Percentiles rank a stretch among this genome's conserved stretches.
phyloP scores from a whole-genome alignment of 495 filamentous ascomycete species.

The Lichina pygmaea region DNA sequence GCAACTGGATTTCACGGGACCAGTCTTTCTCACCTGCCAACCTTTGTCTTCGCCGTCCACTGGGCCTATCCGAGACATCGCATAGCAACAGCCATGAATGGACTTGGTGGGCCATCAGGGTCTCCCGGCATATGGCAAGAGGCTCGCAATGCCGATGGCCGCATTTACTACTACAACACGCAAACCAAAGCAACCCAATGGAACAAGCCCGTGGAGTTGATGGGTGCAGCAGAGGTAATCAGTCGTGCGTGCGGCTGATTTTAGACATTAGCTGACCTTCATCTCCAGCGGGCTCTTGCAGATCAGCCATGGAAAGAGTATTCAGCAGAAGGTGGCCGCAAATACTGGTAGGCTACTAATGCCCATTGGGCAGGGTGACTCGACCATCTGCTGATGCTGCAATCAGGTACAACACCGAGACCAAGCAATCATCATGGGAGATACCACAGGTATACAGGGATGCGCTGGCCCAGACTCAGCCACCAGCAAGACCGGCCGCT shows the following conservation, averaged over 20 bases:
- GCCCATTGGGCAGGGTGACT: not conserved
- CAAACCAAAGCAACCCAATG: slow-evolving; percentile 76
- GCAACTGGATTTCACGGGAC: no score
- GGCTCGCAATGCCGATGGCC: slow-evolving; percentile 56
- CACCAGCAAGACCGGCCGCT: slow-evolving; percentile 19
- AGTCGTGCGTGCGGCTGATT: not conserved
- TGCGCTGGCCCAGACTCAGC: slow-evolving; percentile 30
- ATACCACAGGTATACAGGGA: slow-evolving; percentile 69
- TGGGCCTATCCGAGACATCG: not conserved
- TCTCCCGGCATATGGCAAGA: slow-evolving; percentile 48
- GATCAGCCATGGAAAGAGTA: slow-evolving; percentile 87
- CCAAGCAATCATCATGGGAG: slow-evolving; percentile 80
- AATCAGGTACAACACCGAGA: slow-evolving; percentile 46
- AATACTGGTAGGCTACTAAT: slow-evolving; percentile 42
- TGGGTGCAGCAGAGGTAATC: slow-evolving; percentile 64
- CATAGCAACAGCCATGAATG: slow-evolving; percentile 27
- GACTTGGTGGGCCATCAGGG: slow-evolving; percentile 24
- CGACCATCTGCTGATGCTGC: not conserved
- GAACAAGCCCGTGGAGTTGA: slow-evolving; percentile 74
- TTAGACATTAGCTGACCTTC: not conserved
- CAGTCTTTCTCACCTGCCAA: no score
- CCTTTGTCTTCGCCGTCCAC: no score
- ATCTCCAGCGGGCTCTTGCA: slow-evolving; percentile 40
- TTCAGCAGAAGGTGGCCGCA: slow-evolving; percentile 55
- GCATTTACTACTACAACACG: slow-evolving; percentile 81